These are phyloP conservation scores for Pythium phragmitis DNA, from an alignment of 352 stramenopile species.

Conservation along the genomic window DNA sequence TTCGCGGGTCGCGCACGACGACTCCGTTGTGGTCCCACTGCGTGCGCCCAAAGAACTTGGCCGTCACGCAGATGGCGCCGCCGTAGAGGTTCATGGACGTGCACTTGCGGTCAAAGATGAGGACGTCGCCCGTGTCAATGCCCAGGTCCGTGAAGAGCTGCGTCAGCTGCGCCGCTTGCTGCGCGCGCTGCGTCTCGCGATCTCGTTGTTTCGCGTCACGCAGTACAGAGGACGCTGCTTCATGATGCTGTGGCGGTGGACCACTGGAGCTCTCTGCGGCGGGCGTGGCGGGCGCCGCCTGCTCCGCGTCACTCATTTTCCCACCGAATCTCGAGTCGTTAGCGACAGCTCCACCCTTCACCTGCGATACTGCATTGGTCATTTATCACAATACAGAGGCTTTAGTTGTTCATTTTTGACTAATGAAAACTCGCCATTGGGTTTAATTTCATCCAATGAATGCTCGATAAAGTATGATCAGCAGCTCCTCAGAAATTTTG, in stretches of 20 bases:
- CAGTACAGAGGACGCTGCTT: neutral
- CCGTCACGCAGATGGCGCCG: conserved; percentile 68
- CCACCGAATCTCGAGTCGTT: neutral
- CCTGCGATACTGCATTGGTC: neutral
- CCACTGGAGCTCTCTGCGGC: neutral
- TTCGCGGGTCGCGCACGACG: conserved; percentile 47
- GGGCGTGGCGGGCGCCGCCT: neutral
- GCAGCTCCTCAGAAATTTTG: neutral
- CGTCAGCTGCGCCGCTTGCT: conserved; percentile 21
- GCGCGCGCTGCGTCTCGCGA: conserved; percentile 15
- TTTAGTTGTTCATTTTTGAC: neutral
- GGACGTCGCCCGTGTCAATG: conserved; percentile 75
- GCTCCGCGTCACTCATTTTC: neutral
- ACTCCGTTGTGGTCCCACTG: conserved; percentile 88
- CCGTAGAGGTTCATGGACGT: conserved; percentile 75
- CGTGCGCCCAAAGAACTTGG: conserved; percentile 81
- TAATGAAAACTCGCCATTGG: neutral
- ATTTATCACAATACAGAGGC: conserved; percentile 7
- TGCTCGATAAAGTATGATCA: neutral
- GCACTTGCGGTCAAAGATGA: conserved; percentile 84
- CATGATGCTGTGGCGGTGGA: neutral
- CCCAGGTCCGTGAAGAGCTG: conserved; percentile 46
- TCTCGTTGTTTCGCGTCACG: neutral
- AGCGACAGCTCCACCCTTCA: neutral
- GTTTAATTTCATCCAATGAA: neutral